A percentile compares a stretch with the other conserved stretches of the same genome.
Conservation (phyloP, 2,329 filamentous ascomycete genomes). For the Fusarium sp. region DNA sequence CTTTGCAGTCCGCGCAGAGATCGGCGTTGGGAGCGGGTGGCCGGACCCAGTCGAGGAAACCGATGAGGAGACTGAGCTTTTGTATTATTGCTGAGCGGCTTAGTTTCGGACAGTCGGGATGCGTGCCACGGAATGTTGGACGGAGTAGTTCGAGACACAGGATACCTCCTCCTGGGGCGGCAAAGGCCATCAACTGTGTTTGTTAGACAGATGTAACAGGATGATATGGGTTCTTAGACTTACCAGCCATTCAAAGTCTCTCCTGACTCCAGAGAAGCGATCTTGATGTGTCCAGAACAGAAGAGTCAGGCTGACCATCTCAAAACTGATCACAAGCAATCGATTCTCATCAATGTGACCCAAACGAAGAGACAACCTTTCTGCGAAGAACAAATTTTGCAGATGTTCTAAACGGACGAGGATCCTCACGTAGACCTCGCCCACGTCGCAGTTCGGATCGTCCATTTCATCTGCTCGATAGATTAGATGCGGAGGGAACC, state of each 20-base stretch:
- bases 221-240: conserved; percentile 4
- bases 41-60: conserved; percentile 63
- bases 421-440: conserved; percentile 56
- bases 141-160: conserved; percentile 62
- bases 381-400: conserved; percentile 69
- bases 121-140: conserved; percentile 52
- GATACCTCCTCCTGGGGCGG: conserved; percentile 61
- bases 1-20: conserved; percentile 59
- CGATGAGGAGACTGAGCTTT: conserved; percentile 62
- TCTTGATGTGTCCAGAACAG: conserved; percentile 63
- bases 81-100: conserved; percentile 62
- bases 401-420: conserved; percentile 62
- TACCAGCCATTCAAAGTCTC: conserved; percentile 63
- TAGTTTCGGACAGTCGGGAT: conserved; percentile 50
- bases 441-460: conserved; percentile 44
- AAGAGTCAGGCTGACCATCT: conserved; percentile 60
- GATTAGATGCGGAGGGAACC: conserved; percentile 54
- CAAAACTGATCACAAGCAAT: conserved; percentile 58
- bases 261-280: conserved; percentile 54
- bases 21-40: conserved; percentile 61
- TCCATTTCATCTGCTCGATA: conserved; percentile 54
- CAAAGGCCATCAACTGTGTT: conserved; percentile 60
- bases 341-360: conserved; percentile 53
- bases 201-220: background rate
- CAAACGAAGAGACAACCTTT: conserved; percentile 64